Base-by-base conservation (phyloP, 805 yeast species). In the Candida patagonica region DNA sequence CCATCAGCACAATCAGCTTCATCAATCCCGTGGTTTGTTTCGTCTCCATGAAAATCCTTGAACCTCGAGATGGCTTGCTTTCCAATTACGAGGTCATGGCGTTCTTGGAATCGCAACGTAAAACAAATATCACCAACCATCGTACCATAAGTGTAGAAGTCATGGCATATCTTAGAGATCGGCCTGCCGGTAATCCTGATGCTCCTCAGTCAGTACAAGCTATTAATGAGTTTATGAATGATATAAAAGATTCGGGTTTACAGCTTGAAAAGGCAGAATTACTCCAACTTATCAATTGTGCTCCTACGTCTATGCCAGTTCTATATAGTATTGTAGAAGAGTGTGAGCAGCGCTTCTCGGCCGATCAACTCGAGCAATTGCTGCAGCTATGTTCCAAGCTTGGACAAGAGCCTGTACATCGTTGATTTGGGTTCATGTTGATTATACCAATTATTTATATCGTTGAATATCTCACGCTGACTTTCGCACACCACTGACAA, bases 401-500 rank as follows among this genome's bases (percentile, higher is more conserved):
- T 2, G 61, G 64, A 4, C 31, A 10, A 9, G 62, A 58, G 46
- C 58, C 56, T 5, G 40, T 47, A 7, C 59, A 60, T 16, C 26
- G 26, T n/a, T 32, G 20, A 32, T 9, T 22, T 10, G n/a, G n/a
- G n/a, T n/a, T n/a, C n/a, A n/a, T n/a, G n/a, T n/a, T n/a, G n/a
- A n/a, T n/a, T n/a, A n/a, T n/a, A n/a, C n/a, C n/a, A n/a, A n/a
- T n/a, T 19, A 15, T 32, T 16, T 32, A 12, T 8, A 24, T 8
- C 8, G 26, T 12, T 12, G 10, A 24, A 8, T 8, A 8, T 6
- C 16, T 20, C 16, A 35, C 20, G n/a, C 41, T 36, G 48, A 47
- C 52, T 64, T 80, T 54, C 96, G 79, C 22, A 87, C 94, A 51
- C 97, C 98, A 61, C 94, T 80, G 31, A 92, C 98, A 50, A 92